Percentiles rank a stretch among this genome's conserved stretches.
These are phyloP conservation scores for Talaromyces sp. DNA, from an alignment of 2,329 filamentous ascomycete genomes.

Conservation along the genomic window DNA sequence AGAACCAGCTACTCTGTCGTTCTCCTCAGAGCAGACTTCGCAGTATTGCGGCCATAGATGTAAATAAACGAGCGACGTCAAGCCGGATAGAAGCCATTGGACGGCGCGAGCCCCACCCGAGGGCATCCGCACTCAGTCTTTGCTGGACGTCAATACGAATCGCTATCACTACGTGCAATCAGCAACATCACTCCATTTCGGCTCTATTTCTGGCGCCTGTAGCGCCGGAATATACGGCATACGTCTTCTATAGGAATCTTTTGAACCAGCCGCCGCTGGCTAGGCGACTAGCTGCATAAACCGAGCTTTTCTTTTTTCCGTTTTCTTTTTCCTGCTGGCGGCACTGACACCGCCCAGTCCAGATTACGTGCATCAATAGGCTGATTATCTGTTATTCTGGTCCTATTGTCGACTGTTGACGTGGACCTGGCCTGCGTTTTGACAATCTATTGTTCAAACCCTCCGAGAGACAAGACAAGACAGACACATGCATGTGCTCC, in stretches of 20 bases:
- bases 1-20: not conserved
- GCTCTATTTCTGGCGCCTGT: not conserved
- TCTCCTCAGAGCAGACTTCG: not conserved
- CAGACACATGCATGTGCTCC: slow-evolving; percentile 28
- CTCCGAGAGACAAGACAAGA: not conserved
- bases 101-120: not conserved
- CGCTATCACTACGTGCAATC: not conserved
- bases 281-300: slow-evolving; percentile 1
- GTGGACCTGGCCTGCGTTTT: not conserved
- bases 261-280: not conserved
- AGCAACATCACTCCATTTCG: not conserved
- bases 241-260: not conserved
- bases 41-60: not conserved
- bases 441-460: not conserved
- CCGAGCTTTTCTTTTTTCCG: not conserved
- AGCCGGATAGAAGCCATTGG: not conserved
- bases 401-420: not conserved
- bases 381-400: not conserved
- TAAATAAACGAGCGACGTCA: not conserved
- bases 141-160: not conserved
- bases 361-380: slow-evolving; percentile 1
- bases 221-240: not conserved
- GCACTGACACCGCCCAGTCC: not conserved
- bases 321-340: not conserved
- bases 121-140: not conserved